These are phyloP conservation scores for Collybia sp. DNA, from an alignment of 768 basidiomycete genomes.

Conservation along the genomic window DNA sequence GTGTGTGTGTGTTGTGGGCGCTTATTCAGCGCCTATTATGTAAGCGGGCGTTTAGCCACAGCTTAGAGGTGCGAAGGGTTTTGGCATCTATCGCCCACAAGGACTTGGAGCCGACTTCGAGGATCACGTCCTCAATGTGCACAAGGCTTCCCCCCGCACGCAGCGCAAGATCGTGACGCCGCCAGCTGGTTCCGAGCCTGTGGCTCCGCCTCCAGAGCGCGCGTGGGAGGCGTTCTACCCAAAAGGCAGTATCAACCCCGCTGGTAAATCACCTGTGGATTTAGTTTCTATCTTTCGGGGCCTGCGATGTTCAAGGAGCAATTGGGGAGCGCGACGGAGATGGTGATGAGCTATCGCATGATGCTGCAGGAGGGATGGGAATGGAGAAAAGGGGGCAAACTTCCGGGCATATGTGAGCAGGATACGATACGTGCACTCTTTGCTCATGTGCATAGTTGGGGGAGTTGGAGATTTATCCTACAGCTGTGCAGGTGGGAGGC, in stretches of 20 bases:
- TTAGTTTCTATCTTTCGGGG: slow-evolving; percentile 66
- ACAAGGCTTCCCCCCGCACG: slow-evolving; percentile 36
- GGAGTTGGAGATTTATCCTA: slow-evolving; percentile 55
- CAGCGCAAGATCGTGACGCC: slow-evolving; percentile 26
- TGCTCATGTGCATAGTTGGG: slow-evolving; percentile 36
- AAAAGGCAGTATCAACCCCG: slow-evolving; percentile 57
- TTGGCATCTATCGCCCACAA: no score
- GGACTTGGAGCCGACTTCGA: no score
- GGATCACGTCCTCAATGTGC: no score
- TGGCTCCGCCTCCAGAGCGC: slow-evolving; percentile 13
- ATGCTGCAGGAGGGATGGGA: slow-evolving; percentile 61
- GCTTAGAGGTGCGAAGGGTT: no score
- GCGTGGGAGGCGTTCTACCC: slow-evolving; percentile 67
- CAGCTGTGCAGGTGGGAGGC: slow-evolving; percentile 63
- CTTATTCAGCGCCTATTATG: no score
- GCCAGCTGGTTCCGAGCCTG: slow-evolving; percentile 7
- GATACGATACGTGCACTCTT: neutral
- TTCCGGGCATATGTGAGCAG: slow-evolving; percentile 64
- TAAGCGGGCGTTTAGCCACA: no score
- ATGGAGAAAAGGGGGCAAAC: slow-evolving; percentile 73
- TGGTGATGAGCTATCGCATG: slow-evolving; percentile 59
- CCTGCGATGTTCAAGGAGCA: slow-evolving; percentile 34
- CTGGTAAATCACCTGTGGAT: slow-evolving; percentile 51
- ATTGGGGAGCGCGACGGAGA: slow-evolving; percentile 45
- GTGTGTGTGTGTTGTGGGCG: no score